phyloP scores from a whole-genome alignment of 2,329 filamentous ascomycete species.

The Colletotrichum nymphaeae region DNA sequence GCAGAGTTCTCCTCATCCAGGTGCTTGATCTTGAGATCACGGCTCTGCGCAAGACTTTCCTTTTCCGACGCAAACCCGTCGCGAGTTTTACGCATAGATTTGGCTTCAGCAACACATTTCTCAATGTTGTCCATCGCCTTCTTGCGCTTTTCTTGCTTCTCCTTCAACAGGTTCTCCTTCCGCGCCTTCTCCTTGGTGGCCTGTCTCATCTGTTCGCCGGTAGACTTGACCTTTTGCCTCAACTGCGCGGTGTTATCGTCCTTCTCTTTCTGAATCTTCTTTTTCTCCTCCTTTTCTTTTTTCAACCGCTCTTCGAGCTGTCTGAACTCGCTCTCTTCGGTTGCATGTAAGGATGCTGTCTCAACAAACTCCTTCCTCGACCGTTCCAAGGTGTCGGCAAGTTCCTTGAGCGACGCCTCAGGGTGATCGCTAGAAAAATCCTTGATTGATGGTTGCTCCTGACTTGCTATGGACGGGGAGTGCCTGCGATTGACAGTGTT shows the following conservation, averaged over 20 bases:
- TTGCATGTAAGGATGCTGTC: slow-evolving; percentile 74
- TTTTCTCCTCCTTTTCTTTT: slow-evolving; percentile 83
- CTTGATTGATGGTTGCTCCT: slow-evolving; percentile 61
- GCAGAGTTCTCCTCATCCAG: slow-evolving; percentile 67
- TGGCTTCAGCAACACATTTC: slow-evolving; percentile 73
- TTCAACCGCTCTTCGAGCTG: slow-evolving; percentile 75
- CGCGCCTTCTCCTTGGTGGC: slow-evolving; percentile 83
- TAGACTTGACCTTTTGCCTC: slow-evolving; percentile 81
- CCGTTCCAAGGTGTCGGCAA: slow-evolving; percentile 84
- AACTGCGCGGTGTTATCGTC: slow-evolving; percentile 90
- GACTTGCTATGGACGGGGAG: slow-evolving; percentile 59
- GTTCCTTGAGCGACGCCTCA: slow-evolving; percentile 76
- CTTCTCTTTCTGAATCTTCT: slow-evolving; percentile 84
- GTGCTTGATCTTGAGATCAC: slow-evolving; percentile 62
- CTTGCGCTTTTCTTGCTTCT: slow-evolving; percentile 75
- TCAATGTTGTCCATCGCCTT: slow-evolving; percentile 77
- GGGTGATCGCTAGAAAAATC: slow-evolving; percentile 59
- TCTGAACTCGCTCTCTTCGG: slow-evolving; percentile 78
- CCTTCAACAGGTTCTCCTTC: slow-evolving; percentile 77
- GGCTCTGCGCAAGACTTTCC: slow-evolving; percentile 60
- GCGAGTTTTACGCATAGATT: slow-evolving; percentile 68
- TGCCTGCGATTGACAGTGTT: slow-evolving; percentile 79
- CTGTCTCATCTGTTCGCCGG: slow-evolving; percentile 84
- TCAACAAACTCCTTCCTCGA: slow-evolving; percentile 89
- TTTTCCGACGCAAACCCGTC: slow-evolving; percentile 66